Evolutionary conservation across 1,139 yeast species (phyloP), one percentile per base, ranked within the genome.

Genomic region (Meyerozyma athensensis): DNA sequence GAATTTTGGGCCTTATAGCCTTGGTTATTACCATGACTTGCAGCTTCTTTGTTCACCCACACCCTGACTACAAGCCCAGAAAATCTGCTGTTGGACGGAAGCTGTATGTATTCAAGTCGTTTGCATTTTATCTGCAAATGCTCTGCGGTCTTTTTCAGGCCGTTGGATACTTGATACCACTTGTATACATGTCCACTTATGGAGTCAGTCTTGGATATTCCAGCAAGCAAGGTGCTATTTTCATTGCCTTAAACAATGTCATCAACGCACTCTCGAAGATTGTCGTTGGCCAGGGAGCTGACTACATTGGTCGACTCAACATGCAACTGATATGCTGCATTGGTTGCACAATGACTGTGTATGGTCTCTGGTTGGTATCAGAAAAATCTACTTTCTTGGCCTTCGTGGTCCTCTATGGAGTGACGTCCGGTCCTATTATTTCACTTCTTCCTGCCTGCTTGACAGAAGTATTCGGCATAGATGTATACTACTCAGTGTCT

Each of bases 131-230:
- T 32, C 41, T 62, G 7, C 69, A 65, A 36, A 41, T 62, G 19
- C 41, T 46, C 2, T 68, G 66, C 2, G 59, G 65, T 2, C 44
- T 60, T 14, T 50, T 66, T 23, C 73, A 68, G 43, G 48, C 72
- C 3, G 69, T 70, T 1, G 74, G 70, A 1, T 68, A 68, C 42
- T 49, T 65, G 39, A 64, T 66, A 19, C 68, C 72, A 9, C 52
- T 66, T 35, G 58, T 60, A 36, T 68, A 50, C 48, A 67, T 68
- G 72, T 66, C 74, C 1, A 57, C 66, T 7, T 68, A 66, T 42
- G 65, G 62, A 2, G 48, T 49, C 19, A 52, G 72, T 0, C 43
- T 68, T 12, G 71, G 71, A 2, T 66, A 56, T 44, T 44, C 59
- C 5, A 50, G 50, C 12, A 47, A 49, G 7, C 60, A 59, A 35